Conservation (phyloP, 768 basidiomycete species). For the Leucosporidium creatinivorum region DNA sequence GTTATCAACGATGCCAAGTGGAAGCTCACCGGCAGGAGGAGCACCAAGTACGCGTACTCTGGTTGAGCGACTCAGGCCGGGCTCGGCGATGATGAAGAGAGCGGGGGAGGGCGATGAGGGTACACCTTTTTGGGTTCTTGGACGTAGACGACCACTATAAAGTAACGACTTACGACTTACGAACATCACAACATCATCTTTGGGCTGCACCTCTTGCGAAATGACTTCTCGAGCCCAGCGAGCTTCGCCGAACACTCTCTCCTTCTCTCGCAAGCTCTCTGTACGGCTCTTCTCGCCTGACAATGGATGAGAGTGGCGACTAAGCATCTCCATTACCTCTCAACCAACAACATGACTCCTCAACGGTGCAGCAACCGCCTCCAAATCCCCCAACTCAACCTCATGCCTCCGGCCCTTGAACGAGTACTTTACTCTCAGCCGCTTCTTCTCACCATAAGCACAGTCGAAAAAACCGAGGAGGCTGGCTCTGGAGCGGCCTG, state of each 20-base stretch:
- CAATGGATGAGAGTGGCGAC: too few relatives aligned
- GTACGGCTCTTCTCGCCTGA: too few relatives aligned
- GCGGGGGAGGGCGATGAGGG: neutral
- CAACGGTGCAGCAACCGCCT: slow-evolving; percentile 62
- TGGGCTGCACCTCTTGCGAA: too few relatives aligned
- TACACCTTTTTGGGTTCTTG: too few relatives aligned
- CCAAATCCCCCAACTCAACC: slow-evolving; percentile 63
- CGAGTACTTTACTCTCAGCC: slow-evolving; percentile 62
- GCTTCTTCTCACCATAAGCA: slow-evolving; percentile 63
- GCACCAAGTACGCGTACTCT: slow-evolving; percentile 7
- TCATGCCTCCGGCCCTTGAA: slow-evolving; percentile 68
- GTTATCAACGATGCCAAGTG: slow-evolving; percentile 19
- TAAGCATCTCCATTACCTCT: neutral
- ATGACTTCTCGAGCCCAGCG: too few relatives aligned
- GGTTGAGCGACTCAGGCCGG: neutral
- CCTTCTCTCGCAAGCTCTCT: too few relatives aligned
- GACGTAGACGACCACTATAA: too few relatives aligned
- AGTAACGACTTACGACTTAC: too few relatives aligned
- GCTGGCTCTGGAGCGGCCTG: slow-evolving; percentile 63
- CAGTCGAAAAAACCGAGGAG: slow-evolving; percentile 87
- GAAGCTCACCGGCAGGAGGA: slow-evolving; percentile 29
- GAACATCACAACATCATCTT: too few relatives aligned
- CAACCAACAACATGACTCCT: slow-evolving; percentile 26
- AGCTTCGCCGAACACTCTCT: too few relatives aligned
- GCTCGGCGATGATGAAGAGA: neutral